Conservation (phyloP, 345 rosid species). For the Microcos paniculata region DNA sequence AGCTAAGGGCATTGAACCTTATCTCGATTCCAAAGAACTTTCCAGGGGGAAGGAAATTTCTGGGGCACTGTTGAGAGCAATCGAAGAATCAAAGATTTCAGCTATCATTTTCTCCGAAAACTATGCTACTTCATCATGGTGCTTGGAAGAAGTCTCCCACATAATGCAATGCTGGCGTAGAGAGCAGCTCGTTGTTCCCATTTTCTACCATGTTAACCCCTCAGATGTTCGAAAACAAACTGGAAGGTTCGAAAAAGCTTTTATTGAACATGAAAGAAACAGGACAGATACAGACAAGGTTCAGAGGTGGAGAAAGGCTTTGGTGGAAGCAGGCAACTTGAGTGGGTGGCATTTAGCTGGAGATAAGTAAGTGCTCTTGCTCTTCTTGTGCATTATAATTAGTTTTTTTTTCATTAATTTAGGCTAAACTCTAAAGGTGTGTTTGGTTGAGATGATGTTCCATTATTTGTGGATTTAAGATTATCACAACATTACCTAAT, state of each 20-base stretch:
- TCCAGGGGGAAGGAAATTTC: too few species aligned
- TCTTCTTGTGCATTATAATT: background rate
- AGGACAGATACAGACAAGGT: too few species aligned
- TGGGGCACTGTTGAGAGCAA: too few species aligned
- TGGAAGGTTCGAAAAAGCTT: background rate
- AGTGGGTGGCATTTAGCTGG: background rate
- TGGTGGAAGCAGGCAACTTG: background rate
- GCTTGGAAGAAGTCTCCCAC: conserved; percentile 31
- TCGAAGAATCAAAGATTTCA: too few species aligned
- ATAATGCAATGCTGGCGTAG: background rate
- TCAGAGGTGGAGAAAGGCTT: background rate
- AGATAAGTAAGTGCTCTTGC: background rate
- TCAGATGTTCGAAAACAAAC: background rate
- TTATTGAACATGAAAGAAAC: background rate
- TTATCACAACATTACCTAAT: too few species aligned
- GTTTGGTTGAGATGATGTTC: too few species aligned
- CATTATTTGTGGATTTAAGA: too few species aligned
- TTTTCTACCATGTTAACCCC: background rate
- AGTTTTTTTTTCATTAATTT: too few species aligned
- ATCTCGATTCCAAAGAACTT: too few species aligned
- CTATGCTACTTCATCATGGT: conserved; percentile 29
- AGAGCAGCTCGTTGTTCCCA: background rate
- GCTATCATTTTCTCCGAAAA: too few species aligned
- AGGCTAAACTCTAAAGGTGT: too few species aligned
- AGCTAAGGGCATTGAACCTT: too few species aligned